Evolutionary conservation across 2,329 filamentous ascomycete genomes (phyloP).

Genomic region (Cladosporium oxysporum): DNA sequence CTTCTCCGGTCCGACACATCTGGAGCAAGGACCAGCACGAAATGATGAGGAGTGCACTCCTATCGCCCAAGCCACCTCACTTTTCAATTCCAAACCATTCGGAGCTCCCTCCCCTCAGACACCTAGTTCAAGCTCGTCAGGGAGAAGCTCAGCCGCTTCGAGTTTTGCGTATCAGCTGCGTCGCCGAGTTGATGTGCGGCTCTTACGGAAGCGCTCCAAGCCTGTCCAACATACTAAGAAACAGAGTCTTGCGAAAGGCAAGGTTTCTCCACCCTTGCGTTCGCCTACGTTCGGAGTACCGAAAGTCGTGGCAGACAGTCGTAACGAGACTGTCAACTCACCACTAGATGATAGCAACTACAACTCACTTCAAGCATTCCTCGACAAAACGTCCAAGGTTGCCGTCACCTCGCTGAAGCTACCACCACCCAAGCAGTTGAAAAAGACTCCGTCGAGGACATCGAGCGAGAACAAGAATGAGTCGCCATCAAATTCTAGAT

Average conservation of each 20-base stretch:
- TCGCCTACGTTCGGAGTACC: constrained; percentile 32
- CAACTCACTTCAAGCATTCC: constrained; percentile 6
- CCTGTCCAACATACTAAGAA: constrained; percentile 31
- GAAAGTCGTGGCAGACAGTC: constrained; percentile 33
- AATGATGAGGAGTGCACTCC: background rate
- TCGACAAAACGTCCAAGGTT: constrained; percentile 6
- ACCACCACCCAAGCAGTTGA: constrained; percentile 15
- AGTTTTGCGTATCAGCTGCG: constrained; percentile 32
- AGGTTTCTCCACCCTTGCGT: constrained; percentile 14
- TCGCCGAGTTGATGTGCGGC: constrained; percentile 27
- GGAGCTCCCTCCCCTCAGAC: constrained; percentile 21
- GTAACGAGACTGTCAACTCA: background rate
- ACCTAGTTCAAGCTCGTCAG: constrained; percentile 23
- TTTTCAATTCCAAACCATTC: constrained; percentile 5
- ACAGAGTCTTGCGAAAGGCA: background rate
- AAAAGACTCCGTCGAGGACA: background rate
- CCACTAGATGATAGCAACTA: background rate
- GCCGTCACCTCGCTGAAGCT: constrained; percentile 13
- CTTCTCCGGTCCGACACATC: background rate
- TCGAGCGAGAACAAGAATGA: background rate
- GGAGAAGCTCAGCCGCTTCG: constrained; percentile 26
- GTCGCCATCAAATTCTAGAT: background rate
- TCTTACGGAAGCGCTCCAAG: constrained; percentile 34
- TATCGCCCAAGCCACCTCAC: background rate
- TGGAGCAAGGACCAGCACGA: background rate